Evolutionary conservation across 2,329 filamentous ascomycete genomes (phyloP).

Genomic region (Tolypocladium ovalisporum): DNA sequence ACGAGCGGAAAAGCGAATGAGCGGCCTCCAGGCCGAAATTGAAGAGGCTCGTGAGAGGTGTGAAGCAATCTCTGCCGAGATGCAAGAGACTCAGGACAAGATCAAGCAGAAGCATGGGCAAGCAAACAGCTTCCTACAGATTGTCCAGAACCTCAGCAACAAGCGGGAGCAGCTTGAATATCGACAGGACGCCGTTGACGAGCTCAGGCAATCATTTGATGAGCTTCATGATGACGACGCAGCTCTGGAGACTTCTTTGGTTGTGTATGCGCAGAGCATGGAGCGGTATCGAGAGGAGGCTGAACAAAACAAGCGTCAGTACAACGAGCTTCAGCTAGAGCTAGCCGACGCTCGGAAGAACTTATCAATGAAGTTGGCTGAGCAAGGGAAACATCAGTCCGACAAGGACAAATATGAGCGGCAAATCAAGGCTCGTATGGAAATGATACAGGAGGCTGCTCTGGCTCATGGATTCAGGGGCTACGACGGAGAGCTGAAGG

Average conservation of each 20-base stretch:
- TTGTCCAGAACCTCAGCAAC: conserved; percentile 63
- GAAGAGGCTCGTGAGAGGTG: conserved; percentile 48
- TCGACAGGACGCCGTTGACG: conserved; percentile 58
- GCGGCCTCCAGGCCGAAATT: conserved; percentile 56
- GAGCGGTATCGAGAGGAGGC: conserved; percentile 52
- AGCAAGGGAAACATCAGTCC: conserved; percentile 70
- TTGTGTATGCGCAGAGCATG: conserved; percentile 70
- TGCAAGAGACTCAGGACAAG: conserved; percentile 45
- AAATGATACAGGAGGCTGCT: conserved; percentile 69
- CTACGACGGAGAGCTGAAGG: conserved; percentile 68
- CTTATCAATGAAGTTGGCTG: conserved; percentile 43
- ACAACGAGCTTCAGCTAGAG: conserved; percentile 49
- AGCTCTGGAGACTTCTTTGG: conserved; percentile 58
- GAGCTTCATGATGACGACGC: conserved; percentile 71
- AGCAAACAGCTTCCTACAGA: conserved; percentile 61
- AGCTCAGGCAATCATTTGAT: conserved; percentile 61
- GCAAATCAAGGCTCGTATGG: conserved; percentile 59
- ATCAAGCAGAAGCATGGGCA: conserved; percentile 59
- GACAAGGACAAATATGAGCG: conserved; percentile 81
- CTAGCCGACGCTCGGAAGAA: conserved; percentile 32
- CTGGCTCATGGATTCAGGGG: conserved; percentile 69
- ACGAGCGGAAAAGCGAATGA: conserved; percentile 53
- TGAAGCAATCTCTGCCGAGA: conserved; percentile 46
- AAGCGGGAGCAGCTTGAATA: conserved; percentile 66
- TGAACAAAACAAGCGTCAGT: conserved; percentile 50